Conservation (phyloP, 768 basidiomycete genomes). For the Coprinopsis cinerea region DNA sequence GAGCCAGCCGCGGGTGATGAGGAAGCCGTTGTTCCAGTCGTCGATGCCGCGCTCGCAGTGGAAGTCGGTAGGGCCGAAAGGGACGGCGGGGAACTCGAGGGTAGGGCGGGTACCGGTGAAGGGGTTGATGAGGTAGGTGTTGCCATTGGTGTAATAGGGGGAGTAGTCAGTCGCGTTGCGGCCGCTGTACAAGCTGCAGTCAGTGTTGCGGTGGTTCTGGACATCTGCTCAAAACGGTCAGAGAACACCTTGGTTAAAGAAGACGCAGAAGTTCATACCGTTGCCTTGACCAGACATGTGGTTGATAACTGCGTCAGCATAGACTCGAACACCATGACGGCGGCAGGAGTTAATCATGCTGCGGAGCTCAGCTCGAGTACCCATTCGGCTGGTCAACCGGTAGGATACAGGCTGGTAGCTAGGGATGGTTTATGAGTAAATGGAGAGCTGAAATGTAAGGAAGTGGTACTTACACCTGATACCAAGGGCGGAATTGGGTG, state of each 20-base stretch:
- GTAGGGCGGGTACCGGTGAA: conserved; percentile 8
- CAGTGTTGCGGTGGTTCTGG: conserved; percentile 5
- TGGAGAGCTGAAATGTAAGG: not conserved
- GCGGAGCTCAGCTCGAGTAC: conserved; percentile 9
- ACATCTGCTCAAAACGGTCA: not conserved
- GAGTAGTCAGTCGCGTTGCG: conserved; percentile 9
- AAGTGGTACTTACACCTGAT: conserved; percentile 1
- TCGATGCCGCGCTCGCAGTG: conserved; percentile 7
- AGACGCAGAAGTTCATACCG: conserved; percentile 1
- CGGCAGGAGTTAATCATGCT: conserved; percentile 9
- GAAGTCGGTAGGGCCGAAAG: conserved; percentile 10
- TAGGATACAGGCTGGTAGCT: conserved; percentile 10
- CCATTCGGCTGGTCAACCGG: conserved; percentile 5
- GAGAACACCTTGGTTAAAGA: not conserved
- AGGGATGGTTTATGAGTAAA: not conserved
- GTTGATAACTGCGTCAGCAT: conserved; percentile 9
- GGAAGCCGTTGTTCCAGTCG: conserved; percentile 6
- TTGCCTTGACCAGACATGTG: conserved; percentile 12
- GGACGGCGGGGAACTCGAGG: conserved; percentile 7
- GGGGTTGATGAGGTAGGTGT: conserved; percentile 10
- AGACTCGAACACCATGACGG: conserved; percentile 5
- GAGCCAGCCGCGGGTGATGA: conserved; percentile 10
- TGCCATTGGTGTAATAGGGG: conserved; percentile 9
- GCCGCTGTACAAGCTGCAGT: conserved; percentile 5
- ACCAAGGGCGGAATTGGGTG: conserved; percentile 9